A percentile compares a stretch with the other conserved stretches of the same genome.
Evolutionary conservation across 2,329 filamentous ascomycete genomes (phyloP).

Genomic region (Penicillium sp.): DNA sequence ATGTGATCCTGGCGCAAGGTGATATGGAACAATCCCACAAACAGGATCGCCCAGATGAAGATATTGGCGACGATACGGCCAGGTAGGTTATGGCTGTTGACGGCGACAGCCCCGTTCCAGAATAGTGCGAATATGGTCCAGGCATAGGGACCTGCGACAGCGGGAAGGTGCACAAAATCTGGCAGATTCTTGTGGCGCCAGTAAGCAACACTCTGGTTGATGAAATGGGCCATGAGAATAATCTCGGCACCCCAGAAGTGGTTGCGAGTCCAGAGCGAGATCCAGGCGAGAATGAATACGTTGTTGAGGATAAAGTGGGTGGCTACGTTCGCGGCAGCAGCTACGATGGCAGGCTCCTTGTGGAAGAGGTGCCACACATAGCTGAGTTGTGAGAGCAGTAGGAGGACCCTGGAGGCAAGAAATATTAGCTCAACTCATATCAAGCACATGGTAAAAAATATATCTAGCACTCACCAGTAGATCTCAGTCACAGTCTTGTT

Average conservation of each 20-base stretch:
- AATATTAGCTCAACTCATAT: neutral
- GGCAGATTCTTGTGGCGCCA: constrained; percentile 74
- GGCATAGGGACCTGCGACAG: constrained; percentile 74
- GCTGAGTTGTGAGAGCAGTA: constrained; percentile 73
- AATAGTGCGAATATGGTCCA: constrained; percentile 87
- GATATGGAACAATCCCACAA: constrained; percentile 76
- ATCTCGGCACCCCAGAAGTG: constrained; percentile 76
- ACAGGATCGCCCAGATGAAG: constrained; percentile 81
- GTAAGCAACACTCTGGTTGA: constrained; percentile 77
- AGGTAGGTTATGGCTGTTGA: constrained; percentile 66
- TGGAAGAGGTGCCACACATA: constrained; percentile 79
- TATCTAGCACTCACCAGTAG: constrained; percentile 65
- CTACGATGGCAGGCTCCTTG: constrained; percentile 61
- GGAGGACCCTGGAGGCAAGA: constrained; percentile 58
- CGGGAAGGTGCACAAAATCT: constrained; percentile 73
- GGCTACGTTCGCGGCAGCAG: constrained; percentile 73
- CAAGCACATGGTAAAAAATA: neutral
- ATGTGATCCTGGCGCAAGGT: constrained; percentile 71
- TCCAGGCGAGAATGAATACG: constrained; percentile 76
- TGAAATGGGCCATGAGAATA: constrained; percentile 75
- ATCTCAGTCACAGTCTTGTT: constrained; percentile 65
- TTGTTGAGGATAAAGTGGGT: constrained; percentile 86
- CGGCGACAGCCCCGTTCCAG: constrained; percentile 83
- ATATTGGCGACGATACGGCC: constrained; percentile 83
- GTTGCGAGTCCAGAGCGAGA: constrained; percentile 77